Evolutionary conservation across 208 protist species (phyloP), one percentile per base, ranked within the genome.

Genomic region (Leishmania lainsoni): DNA sequence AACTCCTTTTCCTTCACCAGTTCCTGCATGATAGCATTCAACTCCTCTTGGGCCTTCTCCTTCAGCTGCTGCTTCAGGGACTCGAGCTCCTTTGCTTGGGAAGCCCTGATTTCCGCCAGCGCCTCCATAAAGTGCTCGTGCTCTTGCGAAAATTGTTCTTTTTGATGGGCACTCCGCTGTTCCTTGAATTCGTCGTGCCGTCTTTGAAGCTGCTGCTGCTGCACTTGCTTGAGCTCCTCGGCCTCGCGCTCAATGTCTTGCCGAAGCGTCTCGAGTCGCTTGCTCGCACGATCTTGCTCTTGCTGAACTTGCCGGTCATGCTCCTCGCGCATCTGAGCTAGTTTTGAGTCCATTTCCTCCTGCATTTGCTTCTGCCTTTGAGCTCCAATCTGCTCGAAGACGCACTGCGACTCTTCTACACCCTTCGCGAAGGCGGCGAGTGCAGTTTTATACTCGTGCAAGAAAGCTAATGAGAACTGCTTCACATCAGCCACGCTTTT

Each of bases 1-100:
- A 68, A 56, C 49, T 80, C 71, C 65, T 75, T 80, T 72, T 92
- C 89, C 65, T 87, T 87, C 29, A 76, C 58, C 56, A 92, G 69
- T 29, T 92, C 88, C 22, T 89, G 83, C 78, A 93, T 74, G 63
- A 86, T 84, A 42, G 85, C 76, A 68, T 89, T 91, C 14, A 93
- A 78, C 79, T 93, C 91, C 35, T 90, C 80, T 68, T 92, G 88
- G 2, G 89, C 89, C 39, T 86, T 85, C 29, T 83, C 71, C 48
- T 87, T 90, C 2, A 93, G 80, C 59, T 92, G 86, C 48, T 70
- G 63, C 70, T 90, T 89, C 32, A 92, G 74, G 32, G 79, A 75
- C 49, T 90, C 86, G 2, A 94, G 68, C 80, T 92, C 88, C 45
- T 86, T 84, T 22, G 68, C 65, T 63, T 92, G 81, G 10, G 78